These are phyloP conservation scores for Mycothermus thermophilus DNA, from an alignment of 495 filamentous ascomycete species.

Conservation along the genomic window DNA sequence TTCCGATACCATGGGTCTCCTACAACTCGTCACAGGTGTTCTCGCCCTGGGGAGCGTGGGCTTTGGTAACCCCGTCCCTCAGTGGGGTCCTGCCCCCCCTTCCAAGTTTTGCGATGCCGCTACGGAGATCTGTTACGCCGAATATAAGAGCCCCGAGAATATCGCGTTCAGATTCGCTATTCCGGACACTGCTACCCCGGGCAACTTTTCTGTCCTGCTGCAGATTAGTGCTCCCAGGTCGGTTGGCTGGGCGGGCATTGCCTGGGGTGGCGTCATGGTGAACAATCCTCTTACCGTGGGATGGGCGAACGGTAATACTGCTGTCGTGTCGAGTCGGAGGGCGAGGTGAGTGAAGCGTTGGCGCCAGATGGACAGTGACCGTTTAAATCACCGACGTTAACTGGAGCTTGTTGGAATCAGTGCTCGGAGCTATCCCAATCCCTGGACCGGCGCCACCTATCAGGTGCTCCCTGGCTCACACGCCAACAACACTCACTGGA, in stretches of 20 bases:
- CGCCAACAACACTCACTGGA: constrained; percentile 27
- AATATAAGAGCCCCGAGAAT: constrained; percentile 17
- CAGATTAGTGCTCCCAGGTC: constrained; percentile 25
- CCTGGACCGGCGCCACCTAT: constrained; percentile 14
- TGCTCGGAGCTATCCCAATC: constrained; percentile 15
- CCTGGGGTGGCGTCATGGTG: constrained; percentile 27
- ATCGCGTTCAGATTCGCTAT: constrained; percentile 27
- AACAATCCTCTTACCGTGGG: constrained; percentile 28
- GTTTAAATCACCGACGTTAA: no score
- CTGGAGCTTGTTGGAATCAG: no score
- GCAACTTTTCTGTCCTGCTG: constrained; percentile 22
- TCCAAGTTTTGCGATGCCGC: constrained; percentile 22
- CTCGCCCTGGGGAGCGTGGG: constrained; percentile 12
- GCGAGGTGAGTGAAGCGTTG: constrained; percentile 16
- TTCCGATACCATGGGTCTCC: constrained; percentile 17
- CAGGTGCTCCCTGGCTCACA: constrained; percentile 14
- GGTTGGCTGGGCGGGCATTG: constrained; percentile 26
- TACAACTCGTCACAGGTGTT: constrained; percentile 13
- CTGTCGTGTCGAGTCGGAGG: constrained; percentile 19
- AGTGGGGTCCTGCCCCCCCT: constrained; percentile 5
- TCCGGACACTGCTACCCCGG: constrained; percentile 21
- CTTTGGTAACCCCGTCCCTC: constrained; percentile 11
- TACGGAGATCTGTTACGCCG: constrained; percentile 24
- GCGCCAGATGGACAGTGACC: no score
- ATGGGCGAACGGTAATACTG: constrained; percentile 20